These are phyloP conservation scores for Poa pratensis DNA, from an alignment of 176 grass and related monocot genomes.

Conservation along the genomic window DNA sequence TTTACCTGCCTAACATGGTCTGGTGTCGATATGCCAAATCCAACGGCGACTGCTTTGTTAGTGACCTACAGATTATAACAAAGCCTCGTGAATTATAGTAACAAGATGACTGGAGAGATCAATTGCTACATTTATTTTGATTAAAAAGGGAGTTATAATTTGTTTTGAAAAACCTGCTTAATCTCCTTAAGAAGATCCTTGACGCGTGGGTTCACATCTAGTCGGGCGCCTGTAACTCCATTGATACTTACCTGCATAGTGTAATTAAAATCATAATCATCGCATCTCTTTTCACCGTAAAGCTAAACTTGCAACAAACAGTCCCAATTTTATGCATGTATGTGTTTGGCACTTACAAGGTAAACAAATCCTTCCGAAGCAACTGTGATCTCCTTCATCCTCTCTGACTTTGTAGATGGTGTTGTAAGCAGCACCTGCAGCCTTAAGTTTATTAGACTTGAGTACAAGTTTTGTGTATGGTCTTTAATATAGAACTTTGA, in stretches of 20 bases:
- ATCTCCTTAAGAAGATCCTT: slow-evolving; percentile 74
- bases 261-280: background rate
- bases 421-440: slow-evolving; percentile 76
- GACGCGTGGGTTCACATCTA: slow-evolving; percentile 57
- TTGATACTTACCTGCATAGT: slow-evolving; percentile 56
- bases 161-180: slow-evolving; percentile 33
- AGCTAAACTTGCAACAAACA: background rate
- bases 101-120: background rate
- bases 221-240: slow-evolving; percentile 68
- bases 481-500: too few relatives aligned
- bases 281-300: background rate
- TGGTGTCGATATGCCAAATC: slow-evolving; percentile 85
- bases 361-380: slow-evolving; percentile 75
- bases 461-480: background rate
- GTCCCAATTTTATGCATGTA: background rate
- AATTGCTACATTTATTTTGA: background rate
- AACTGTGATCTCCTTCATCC: slow-evolving; percentile 61
- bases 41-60: slow-evolving; percentile 82
- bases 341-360: slow-evolving; percentile 51
- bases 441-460: background rate
- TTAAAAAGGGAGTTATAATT: background rate
- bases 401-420: slow-evolving; percentile 61
- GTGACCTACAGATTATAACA: slow-evolving; percentile 39
- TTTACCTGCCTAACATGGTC: slow-evolving; percentile 82
- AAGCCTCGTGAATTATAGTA: background rate